Base-by-base conservation (phyloP, 805 yeast species). In the Ogataea glucozyma region DNA sequence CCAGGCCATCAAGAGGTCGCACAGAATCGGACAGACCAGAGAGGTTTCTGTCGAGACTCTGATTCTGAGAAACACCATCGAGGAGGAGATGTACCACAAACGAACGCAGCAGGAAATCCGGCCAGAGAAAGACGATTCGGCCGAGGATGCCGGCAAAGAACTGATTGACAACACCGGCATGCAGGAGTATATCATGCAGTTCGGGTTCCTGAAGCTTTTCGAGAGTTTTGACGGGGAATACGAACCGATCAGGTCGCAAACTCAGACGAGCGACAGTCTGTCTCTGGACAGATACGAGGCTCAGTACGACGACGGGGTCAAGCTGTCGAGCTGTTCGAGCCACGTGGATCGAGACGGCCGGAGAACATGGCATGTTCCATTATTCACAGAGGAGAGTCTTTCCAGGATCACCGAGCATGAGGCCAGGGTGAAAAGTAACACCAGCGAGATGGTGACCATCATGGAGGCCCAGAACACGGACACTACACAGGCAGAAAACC, bases 1-100 rank as follows among this genome's bases (percentile, higher is more conserved):
- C 0, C 89, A 83, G 53, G 88, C 88, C 1, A 81, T 83, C 36
- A 82, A 84, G 50, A 74, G 90, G 65, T 84, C 88, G 0, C 90
- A 83, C 61, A 72, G 89, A 61, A 83, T 83, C 57, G 89, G 90
- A 0, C 89, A 83, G 50, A 66, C 69, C 0, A 64, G 70, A n/a
- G 78, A 77, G 16, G 88, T 83, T 0, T 64, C 60, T 56, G 89
- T 83, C n/a, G 88, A 83, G 54, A 83, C 88, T 0, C 61, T 83
- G 43, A 75, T 83, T 3, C 57, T 83, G 52, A 65, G 72, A 39
- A 81, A 76, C 4, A 83, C 88, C 0, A 66, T 83, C 35, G 89
- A 83, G 51, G 85, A 83, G 58, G 84, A 80, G 51, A 80, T 83
- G 70, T 81, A 79, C 58, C 72, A 64, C 31, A 60, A 60, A 40